phyloP scores from a whole-genome alignment of 495 filamentous ascomycete genomes.

The Friedmanniomyces endolithicus region DNA sequence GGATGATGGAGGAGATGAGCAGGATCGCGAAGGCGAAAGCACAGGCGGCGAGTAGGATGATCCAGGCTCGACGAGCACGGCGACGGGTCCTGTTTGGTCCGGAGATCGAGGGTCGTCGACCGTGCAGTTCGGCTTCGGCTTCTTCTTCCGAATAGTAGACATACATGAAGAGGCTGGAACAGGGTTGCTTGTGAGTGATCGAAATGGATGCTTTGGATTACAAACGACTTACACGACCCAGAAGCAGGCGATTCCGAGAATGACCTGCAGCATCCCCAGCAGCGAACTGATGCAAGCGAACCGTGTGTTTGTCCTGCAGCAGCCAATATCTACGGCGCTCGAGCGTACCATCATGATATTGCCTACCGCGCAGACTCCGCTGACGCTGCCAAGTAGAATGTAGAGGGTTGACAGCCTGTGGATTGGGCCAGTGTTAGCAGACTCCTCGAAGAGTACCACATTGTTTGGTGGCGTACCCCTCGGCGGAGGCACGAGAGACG shows the following conservation, averaged over 20 bases:
- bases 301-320: not conserved
- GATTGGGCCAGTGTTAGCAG: not conserved
- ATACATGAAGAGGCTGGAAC: not conserved
- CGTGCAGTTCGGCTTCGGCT: not conserved
- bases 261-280: not conserved
- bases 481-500: not conserved
- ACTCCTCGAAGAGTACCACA: not conserved
- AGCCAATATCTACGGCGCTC: not conserved
- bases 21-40: not conserved
- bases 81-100: not conserved
- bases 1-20: not conserved
- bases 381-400: not conserved
- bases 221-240: not conserved
- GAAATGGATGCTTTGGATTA: not conserved
- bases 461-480: not conserved
- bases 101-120: not conserved
- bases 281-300: not conserved
- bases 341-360: conserved; percentile 1
- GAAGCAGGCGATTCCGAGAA: not conserved
- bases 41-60: not conserved
- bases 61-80: conserved; percentile 1
- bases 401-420: not conserved
- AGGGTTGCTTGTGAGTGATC: not conserved
- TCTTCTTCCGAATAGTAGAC: conserved; percentile 2
- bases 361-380: not conserved